Evolutionary conservation across 768 basidiomycete genomes (phyloP), one percentile per base, ranked within the genome.

Genomic region (Phylloporus sp.): DNA sequence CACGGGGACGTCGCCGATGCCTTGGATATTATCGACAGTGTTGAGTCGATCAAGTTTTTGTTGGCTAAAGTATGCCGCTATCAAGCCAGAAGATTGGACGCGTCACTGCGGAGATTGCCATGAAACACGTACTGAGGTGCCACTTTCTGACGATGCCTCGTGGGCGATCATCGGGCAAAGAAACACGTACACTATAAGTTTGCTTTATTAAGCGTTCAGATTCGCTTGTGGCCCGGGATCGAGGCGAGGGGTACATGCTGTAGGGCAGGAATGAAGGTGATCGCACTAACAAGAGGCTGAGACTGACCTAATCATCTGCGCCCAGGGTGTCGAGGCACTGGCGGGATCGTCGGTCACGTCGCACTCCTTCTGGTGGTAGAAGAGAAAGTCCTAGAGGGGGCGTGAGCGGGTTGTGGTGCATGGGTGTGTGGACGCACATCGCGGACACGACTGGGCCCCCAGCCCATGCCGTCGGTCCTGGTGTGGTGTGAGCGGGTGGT

Each of bases 1-100:
- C 16, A 90, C 84, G 39, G 68, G 66, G 18, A 84, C 70, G 65
- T 86, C 81, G 36, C 83, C 82, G 54, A 90, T 75, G 45, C 79
- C 80, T 23, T 74, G 81, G 60, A 91, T 79, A 45, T 75, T 78
- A 66, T 89, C 87, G 45, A 91, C 80, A 32, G 86, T 89, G 56
- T 77, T 75, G 36, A 91, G 79, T 49, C 76, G 76, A 64, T 88
- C 85, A 53, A 91, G 72, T 50, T 79, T 85, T 61, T 81, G 81
- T 61, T 88, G 88, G 59, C 85, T 89, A 68, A 89, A 91, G 74
- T 91, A 91, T 42, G 89, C 88, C 54, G 89, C 89, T 91, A 63
- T 51, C 50, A 47, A 48, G 15, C 23, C 41, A 38, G 41, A 48
- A 38, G 45, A 50, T 60, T 47, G 50, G 44, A 41, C 28, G 44